Evolutionary conservation across 805 yeast species (phyloP).

Genomic region (Kluyveromyces wickerhamii): DNA sequence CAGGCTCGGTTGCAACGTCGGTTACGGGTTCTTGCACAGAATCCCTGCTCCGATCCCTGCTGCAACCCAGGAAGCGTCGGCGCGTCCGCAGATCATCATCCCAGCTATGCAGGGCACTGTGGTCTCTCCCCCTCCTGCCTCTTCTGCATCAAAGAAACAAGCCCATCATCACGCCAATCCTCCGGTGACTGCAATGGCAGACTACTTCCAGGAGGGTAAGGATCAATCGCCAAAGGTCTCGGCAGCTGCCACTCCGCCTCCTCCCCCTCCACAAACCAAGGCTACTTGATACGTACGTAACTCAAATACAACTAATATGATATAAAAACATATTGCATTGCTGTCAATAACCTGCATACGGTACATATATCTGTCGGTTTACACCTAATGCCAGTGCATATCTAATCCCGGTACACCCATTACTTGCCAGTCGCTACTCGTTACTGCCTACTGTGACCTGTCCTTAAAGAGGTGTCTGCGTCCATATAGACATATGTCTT

Average conservation of each 20-base stretch:
- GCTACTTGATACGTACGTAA: too few relatives aligned
- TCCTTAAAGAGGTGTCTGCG: too few relatives aligned
- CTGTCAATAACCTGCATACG: too few relatives aligned
- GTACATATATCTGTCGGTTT: too few relatives aligned
- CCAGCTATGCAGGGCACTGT: conserved; percentile 3
- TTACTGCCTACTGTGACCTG: too few relatives aligned
- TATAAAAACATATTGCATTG: too few relatives aligned
- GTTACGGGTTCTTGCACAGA: conserved; percentile 83
- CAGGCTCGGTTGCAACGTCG: conserved; percentile 87
- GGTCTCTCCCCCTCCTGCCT: conserved; percentile 1
- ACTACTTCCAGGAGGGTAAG: conserved; percentile 28
- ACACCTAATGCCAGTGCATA: too few relatives aligned
- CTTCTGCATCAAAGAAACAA: conserved; percentile 11
- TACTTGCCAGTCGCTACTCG: too few relatives aligned
- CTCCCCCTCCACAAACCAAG: too few relatives aligned
- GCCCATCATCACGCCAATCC: conserved; percentile 9
- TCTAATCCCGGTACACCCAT: too few relatives aligned
- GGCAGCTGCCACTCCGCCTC: conserved; percentile 4
- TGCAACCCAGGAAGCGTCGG: not conserved
- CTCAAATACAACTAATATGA: too few relatives aligned
- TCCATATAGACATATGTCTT: too few relatives aligned
- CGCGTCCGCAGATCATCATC: conserved; percentile 1
- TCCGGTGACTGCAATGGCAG: conserved; percentile 15
- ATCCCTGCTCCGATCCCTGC: conserved; percentile 47
- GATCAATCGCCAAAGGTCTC: conserved; percentile 14